Conservation (phyloP, 169 alveolate genomes). For the Cryptosporidium tyzzeri region DNA sequence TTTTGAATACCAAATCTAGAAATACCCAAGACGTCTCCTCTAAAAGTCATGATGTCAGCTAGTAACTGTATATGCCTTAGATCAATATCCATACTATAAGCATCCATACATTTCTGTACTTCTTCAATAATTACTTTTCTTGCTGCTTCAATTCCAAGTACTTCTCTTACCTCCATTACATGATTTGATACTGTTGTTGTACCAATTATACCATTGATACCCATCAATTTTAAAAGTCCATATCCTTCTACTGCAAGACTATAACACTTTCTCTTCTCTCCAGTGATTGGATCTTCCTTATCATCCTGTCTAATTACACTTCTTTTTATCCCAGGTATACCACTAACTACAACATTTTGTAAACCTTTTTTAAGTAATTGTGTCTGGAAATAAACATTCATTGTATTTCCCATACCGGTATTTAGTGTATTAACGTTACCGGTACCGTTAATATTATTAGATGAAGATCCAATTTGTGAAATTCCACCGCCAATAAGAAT, state of each 20-base stretch:
- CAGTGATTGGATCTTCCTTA: conserved; percentile 25
- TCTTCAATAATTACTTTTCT: conserved; percentile 94
- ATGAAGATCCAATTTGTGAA: background rate
- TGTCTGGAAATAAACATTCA: conserved; percentile 84
- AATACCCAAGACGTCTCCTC: conserved; percentile 95
- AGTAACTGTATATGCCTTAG: conserved; percentile 95
- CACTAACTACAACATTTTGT: conserved; percentile 78
- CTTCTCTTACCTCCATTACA: conserved; percentile 92
- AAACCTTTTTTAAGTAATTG: conserved; percentile 80
- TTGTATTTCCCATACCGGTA: conserved; percentile 87
- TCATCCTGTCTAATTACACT: conserved; percentile 82
- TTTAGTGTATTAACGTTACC: background rate
- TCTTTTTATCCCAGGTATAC: conserved; percentile 81
- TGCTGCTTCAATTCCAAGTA: conserved; percentile 97
- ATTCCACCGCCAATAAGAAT: conserved; percentile 74
- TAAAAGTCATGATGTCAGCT: conserved; percentile 98
- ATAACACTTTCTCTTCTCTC: conserved; percentile 65
- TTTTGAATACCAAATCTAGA: conserved; percentile 97
- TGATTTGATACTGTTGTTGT: conserved; percentile 92
- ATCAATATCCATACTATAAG: conserved; percentile 94
- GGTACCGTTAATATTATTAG: background rate
- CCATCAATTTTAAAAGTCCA: conserved; percentile 93
- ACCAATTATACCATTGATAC: conserved; percentile 92
- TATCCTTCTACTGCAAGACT: conserved; percentile 94
- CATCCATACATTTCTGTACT: conserved; percentile 92